Percentiles rank a stretch among this genome's conserved stretches.
Evolutionary conservation across 2,329 filamentous ascomycete species (phyloP).

Genomic region (Amauroascus verrucosus): DNA sequence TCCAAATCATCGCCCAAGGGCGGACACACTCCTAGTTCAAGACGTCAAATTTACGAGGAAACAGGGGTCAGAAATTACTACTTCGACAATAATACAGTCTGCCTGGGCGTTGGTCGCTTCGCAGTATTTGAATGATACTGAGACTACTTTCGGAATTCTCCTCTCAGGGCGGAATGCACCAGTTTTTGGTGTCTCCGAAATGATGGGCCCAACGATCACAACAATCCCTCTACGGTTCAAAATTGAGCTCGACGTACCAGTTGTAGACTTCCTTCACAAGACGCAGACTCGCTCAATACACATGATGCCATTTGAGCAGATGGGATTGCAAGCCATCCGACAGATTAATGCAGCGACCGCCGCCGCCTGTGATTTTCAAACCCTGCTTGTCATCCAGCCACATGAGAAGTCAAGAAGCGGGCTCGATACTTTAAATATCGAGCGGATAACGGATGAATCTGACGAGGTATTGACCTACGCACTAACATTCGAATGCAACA

Average conservation of each 20-base stretch:
- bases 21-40: not conserved
- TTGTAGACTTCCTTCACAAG: slow-evolving; percentile 41
- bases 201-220: slow-evolving; percentile 37
- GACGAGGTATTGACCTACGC: too few relatives aligned
- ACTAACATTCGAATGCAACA: too few relatives aligned
- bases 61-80: not conserved
- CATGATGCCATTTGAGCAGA: slow-evolving; percentile 52
- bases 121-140: slow-evolving; percentile 20
- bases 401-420: not conserved
- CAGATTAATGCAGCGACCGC: slow-evolving; percentile 37
- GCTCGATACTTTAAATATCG: too few relatives aligned
- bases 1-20: not conserved
- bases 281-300: slow-evolving; percentile 43
- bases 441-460: too few relatives aligned
- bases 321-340: slow-evolving; percentile 41
- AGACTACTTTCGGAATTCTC: slow-evolving; percentile 36
- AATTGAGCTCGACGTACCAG: slow-evolving; percentile 25
- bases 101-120: slow-evolving; percentile 1
- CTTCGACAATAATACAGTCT: not conserved
- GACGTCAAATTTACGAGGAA: not conserved
- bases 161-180: slow-evolving; percentile 31
- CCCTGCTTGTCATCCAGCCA: slow-evolving; percentile 30
- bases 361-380: slow-evolving; percentile 33
- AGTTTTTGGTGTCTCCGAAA: slow-evolving; percentile 27
- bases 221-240: slow-evolving; percentile 34